Evolutionary conservation across 2,329 filamentous ascomycete genomes (phyloP), one percentile per base, ranked within the genome.

Genomic region (Scleromitrula shiraiana): DNA sequence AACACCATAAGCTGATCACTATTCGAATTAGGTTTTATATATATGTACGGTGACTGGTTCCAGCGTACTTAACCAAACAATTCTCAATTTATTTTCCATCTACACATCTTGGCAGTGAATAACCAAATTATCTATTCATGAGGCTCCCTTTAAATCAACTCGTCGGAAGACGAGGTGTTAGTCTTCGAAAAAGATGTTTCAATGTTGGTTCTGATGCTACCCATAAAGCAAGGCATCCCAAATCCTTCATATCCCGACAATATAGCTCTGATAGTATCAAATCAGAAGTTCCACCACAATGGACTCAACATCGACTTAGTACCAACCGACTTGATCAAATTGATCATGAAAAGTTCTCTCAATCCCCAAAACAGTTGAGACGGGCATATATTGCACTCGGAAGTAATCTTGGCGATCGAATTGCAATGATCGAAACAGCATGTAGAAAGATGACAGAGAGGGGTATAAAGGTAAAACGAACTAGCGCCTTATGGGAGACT

Each of bases 401-500:
- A 1, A 95, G 90, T 68, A 98, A 98, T 65, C 68, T 97, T 43
- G 91, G 90, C 4, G 83, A 97, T 63, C 82, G 90, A 35, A 76
- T 95, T 43, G 77, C 74, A 35, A 85, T 84, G 77, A 94, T 98
- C 55, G 89, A 96, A 65, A 74, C 76, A 59, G 91, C 93, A 0
- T 90, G 89, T 64, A 73, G 72, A 37, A 78, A 85, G 62, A 88
- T 98, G 80, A 80, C 86, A 54, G 70, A 73, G 37, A 73, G 78
- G 19, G 82, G 80, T 27, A 88, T 97, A 62, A 78, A 69, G 45
- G 77, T 98, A 32, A 75, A 80, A 60, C 76, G 83, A 59, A 95
- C 91, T 0, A 97, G 91, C 65, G 84, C 82, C 52, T 72, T 98
- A 3, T 98, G 93, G 77, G 89, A 97, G 70, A 98, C 91, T 3